A percentile compares a stretch with the other conserved stretches of the same genome.
phyloP scores from a whole-genome alignment of 768 basidiomycete species.

The Hygrocybe punicea region DNA sequence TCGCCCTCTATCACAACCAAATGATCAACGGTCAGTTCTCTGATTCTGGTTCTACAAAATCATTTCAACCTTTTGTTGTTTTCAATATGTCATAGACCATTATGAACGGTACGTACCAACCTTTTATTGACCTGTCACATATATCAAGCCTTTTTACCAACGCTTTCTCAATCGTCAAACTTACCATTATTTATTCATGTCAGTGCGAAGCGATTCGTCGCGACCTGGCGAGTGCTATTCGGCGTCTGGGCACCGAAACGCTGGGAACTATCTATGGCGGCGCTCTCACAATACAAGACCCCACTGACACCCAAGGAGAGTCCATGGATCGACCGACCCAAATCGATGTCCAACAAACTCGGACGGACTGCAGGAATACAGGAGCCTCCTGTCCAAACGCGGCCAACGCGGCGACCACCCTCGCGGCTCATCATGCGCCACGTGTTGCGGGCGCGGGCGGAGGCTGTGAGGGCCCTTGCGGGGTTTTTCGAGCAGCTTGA shows the following conservation, averaged over 20 bases:
- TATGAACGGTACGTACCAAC: constrained; percentile 65
- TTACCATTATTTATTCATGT: no score
- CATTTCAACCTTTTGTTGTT: neutral
- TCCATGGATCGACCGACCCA: constrained; percentile 62
- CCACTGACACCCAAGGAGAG: constrained; percentile 64
- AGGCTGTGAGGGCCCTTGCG: constrained; percentile 75
- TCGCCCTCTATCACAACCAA: constrained; percentile 81
- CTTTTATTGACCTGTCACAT: constrained; percentile 8
- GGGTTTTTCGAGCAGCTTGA: constrained; percentile 67
- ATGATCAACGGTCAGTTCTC: constrained; percentile 73
- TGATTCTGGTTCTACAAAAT: neutral
- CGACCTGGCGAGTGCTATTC: constrained; percentile 95
- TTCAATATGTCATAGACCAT: constrained; percentile 44
- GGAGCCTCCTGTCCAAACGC: constrained; percentile 43
- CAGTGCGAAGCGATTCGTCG: constrained; percentile 81
- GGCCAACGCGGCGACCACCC: constrained; percentile 52
- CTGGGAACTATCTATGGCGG: constrained; percentile 76
- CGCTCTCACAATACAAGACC: constrained; percentile 69
- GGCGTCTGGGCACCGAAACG: constrained; percentile 88
- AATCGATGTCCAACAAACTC: constrained; percentile 18
- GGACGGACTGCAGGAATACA: constrained; percentile 17
- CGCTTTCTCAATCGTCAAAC: no score
- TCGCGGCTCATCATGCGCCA: constrained; percentile 85
- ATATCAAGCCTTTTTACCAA: no score
- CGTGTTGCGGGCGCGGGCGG: constrained; percentile 79